Percentiles rank a stretch among this genome's conserved stretches.
phyloP scores from a whole-genome alignment of 768 basidiomycete species.

The Holtermannia corniformis region DNA sequence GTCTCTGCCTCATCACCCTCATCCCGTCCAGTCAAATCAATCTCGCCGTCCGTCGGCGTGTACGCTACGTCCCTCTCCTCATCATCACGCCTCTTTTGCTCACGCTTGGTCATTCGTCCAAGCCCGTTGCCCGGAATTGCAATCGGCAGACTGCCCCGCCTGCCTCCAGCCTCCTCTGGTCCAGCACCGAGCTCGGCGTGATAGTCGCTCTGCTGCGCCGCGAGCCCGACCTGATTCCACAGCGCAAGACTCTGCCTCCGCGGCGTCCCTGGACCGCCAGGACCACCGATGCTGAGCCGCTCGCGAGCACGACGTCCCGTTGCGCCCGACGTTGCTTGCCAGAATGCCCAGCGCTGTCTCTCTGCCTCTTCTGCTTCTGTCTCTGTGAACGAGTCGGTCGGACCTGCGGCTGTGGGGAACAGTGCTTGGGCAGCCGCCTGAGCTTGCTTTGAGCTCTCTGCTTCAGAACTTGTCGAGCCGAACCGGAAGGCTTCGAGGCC shows the following conservation, averaged over 20 bases:
- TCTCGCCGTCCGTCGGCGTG: constrained; percentile 9
- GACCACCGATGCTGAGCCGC: constrained; percentile 22
- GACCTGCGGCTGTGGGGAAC: background rate
- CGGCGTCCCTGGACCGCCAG: constrained; percentile 2
- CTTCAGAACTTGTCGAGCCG: constrained; percentile 9
- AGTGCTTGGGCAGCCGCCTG: background rate
- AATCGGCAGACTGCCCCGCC: constrained; percentile 37
- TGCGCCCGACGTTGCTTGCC: constrained; percentile 32
- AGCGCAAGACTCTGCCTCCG: constrained; percentile 27
- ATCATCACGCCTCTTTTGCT: constrained; percentile 1
- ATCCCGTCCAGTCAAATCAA: no score
- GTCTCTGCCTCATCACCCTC: constrained; percentile 8
- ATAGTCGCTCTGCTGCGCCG: background rate
- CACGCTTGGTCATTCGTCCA: constrained; percentile 11
- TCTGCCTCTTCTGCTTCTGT: constrained; percentile 38
- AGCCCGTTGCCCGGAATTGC: constrained; percentile 28
- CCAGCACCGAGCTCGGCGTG: background rate
- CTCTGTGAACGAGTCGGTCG: constrained; percentile 24
- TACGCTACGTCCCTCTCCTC: background rate
- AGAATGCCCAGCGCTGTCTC: constrained; percentile 34
- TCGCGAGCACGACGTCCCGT: constrained; percentile 29
- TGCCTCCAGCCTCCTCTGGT: constrained; percentile 4
- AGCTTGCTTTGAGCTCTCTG: background rate
- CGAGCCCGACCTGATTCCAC: constrained; percentile 28
- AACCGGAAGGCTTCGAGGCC: constrained; percentile 7